Evolutionary conservation across 495 filamentous ascomycete species (phyloP).

Genomic region (Ascodesmis nigricans): DNA sequence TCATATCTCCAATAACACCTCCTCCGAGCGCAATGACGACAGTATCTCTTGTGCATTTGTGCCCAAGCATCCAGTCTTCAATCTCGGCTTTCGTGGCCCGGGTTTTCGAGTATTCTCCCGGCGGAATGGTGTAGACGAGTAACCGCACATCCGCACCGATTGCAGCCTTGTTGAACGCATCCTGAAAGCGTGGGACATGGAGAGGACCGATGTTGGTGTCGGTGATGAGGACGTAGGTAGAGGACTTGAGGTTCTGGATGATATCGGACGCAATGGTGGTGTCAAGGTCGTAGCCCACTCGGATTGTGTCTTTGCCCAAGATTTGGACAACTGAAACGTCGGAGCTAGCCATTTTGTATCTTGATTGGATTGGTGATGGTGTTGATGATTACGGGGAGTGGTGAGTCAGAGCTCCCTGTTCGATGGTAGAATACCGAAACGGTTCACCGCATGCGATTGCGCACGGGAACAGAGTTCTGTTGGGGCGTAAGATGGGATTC

Average conservation of each 20-base stretch:
- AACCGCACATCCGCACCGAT: conserved; percentile 39
- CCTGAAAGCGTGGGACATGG: conserved; percentile 58
- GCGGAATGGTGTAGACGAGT: conserved; percentile 66
- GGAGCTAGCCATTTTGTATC: conserved; percentile 1
- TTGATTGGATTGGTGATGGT: conserved; percentile 3
- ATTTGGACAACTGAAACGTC: conserved; percentile 16
- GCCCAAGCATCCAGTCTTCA: conserved; percentile 89
- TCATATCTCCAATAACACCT: conserved; percentile 93
- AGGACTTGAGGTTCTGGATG: conserved; percentile 50
- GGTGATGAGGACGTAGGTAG: conserved; percentile 88
- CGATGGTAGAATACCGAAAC: too few relatives aligned
- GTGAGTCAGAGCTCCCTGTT: too few relatives aligned
- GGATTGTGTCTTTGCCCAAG: conserved; percentile 42
- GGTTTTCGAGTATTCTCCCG: conserved; percentile 83
- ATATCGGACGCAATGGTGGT: conserved; percentile 64
- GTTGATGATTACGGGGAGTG: conserved; percentile 5
- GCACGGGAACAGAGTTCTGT: too few relatives aligned
- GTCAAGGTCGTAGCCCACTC: conserved; percentile 79
- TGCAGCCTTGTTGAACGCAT: conserved; percentile 39
- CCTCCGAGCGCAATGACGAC: conserved; percentile 91
- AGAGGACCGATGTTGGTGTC: conserved; percentile 72
- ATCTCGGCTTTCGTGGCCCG: conserved; percentile 82
- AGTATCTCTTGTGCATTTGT: conserved; percentile 82
- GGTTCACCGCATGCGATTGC: too few relatives aligned
- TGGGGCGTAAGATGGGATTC: too few relatives aligned